These are phyloP conservation scores for Sclerospora graminicola DNA, from an alignment of 352 stramenopile genomes.

Conservation along the genomic window DNA sequence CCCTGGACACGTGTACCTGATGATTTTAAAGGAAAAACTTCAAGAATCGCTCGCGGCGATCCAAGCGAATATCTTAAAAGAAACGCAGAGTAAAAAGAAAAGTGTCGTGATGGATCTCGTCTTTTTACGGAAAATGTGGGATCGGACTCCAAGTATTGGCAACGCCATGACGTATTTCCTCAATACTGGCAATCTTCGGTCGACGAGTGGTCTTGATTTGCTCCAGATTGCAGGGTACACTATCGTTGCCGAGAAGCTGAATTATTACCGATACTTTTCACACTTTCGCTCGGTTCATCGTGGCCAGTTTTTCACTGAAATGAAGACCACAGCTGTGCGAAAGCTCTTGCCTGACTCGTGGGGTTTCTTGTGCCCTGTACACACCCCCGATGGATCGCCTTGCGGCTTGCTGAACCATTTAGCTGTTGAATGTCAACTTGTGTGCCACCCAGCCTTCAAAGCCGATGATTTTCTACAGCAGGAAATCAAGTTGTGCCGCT, in stretches of 20 bases:
- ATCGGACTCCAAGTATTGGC: slow-evolving; percentile 84
- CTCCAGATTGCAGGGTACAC: slow-evolving; percentile 97
- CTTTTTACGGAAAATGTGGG: slow-evolving; percentile 91
- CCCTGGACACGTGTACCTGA: slow-evolving; percentile 91
- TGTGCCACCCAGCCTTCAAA: slow-evolving; percentile 68
- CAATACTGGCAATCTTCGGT: slow-evolving; percentile 97
- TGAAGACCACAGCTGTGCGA: slow-evolving; percentile 98
- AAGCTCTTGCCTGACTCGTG: slow-evolving; percentile 98
- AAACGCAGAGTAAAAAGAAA: slow-evolving; percentile 45
- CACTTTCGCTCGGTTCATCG: slow-evolving; percentile 99
- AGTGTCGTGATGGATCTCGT: slow-evolving; percentile 67
- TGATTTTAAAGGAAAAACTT: slow-evolving; percentile 99
- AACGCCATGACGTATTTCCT: slow-evolving; percentile 98
- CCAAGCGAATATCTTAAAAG: slow-evolving; percentile 73
- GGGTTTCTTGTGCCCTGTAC: slow-evolving; percentile 98
- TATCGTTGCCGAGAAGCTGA: slow-evolving; percentile 98
- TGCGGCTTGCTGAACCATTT: slow-evolving; percentile 99
- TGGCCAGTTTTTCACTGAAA: slow-evolving; percentile 99
- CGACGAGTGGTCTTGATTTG: slow-evolving; percentile 94
- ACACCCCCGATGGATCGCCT: slow-evolving; percentile 98
- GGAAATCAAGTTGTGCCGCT: slow-evolving; percentile 68
- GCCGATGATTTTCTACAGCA: slow-evolving; percentile 61
- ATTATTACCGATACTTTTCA: slow-evolving; percentile 98
- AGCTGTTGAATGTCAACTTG: slow-evolving; percentile 86
- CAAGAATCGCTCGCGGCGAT: slow-evolving; percentile 85